Percentiles rank a stretch among this genome's conserved stretches.
phyloP scores from a whole-genome alignment of 2,329 filamentous ascomycete genomes.

The Cadophora gregata region DNA sequence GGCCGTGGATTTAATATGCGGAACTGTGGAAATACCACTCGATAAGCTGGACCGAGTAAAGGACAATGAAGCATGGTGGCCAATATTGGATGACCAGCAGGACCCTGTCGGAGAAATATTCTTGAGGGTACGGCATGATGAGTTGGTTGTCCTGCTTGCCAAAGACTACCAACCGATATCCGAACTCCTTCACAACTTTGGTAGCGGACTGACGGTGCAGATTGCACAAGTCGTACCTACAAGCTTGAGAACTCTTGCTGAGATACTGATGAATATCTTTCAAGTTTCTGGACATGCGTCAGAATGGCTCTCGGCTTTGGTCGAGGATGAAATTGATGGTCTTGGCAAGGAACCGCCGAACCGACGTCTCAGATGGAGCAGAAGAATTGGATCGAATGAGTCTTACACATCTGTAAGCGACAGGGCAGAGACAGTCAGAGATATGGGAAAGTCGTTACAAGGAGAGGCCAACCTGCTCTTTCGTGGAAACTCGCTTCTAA shows the following conservation, averaged over 20 bases:
- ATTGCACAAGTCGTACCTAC: constrained; percentile 80
- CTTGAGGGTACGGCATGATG: constrained; percentile 82
- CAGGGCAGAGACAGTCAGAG: constrained; percentile 73
- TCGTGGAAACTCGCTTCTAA: constrained; percentile 91
- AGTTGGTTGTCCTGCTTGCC: constrained; percentile 86
- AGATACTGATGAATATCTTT: constrained; percentile 91
- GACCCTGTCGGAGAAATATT: constrained; percentile 83
- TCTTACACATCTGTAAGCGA: constrained; percentile 67
- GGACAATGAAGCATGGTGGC: constrained; percentile 88
- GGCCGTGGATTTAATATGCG: constrained; percentile 61
- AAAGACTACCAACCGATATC: constrained; percentile 85
- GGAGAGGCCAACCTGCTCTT: constrained; percentile 95
- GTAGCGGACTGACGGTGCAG: constrained; percentile 81
- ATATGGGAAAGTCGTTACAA: constrained; percentile 79
- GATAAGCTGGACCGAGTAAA: constrained; percentile 79
- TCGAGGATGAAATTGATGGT: constrained; percentile 97
- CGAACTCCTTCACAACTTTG: constrained; percentile 84
- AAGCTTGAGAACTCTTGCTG: constrained; percentile 80
- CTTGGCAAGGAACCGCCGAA: constrained; percentile 81
- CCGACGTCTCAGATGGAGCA: constrained; percentile 75
- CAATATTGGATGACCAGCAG: constrained; percentile 76
- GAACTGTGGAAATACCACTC: constrained; percentile 76
- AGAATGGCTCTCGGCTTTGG: constrained; percentile 91
- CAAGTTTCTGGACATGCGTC: constrained; percentile 84
- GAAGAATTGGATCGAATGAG: constrained; percentile 73